These are phyloP conservation scores for Linum usitatissimum DNA, from an alignment of 345 rosid species.

Conservation along the genomic window DNA sequence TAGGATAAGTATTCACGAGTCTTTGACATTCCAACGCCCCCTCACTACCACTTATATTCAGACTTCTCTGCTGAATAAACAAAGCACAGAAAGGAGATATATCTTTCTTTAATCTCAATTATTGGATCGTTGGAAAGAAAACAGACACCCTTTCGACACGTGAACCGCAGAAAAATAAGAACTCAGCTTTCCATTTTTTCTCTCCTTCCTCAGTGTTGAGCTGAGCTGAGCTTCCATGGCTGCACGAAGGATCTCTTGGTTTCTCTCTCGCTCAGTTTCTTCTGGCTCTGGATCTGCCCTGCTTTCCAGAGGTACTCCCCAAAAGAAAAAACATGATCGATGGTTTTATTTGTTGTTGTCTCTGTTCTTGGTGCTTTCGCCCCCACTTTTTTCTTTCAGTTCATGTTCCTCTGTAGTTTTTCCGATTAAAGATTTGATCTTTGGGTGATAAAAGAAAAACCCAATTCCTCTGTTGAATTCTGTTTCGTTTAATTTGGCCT, in stretches of 20 bases:
- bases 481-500: background rate
- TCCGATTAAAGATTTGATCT: background rate
- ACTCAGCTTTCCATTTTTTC: background rate
- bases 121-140: no score
- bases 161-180: background rate
- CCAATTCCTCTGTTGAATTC: background rate
- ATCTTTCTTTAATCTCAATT: no score
- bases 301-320: conserved; percentile 21
- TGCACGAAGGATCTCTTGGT: conserved; percentile 31
- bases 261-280: conserved; percentile 47
- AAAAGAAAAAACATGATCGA: no score
- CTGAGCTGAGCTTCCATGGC: conserved; percentile 30
- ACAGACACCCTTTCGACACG: background rate
- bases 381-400: no score
- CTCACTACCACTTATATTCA: no score
- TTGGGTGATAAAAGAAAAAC: background rate
- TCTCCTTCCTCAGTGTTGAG: background rate
- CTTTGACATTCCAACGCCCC: no score
- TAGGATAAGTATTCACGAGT: no score
- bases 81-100: no score
- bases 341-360: background rate
- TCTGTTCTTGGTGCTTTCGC: background rate
- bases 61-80: no score
- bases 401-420: no score
- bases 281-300: conserved; percentile 18